phyloP scores from a whole-genome alignment of 768 basidiomycete genomes.

The Clitopilus hobsonii region DNA sequence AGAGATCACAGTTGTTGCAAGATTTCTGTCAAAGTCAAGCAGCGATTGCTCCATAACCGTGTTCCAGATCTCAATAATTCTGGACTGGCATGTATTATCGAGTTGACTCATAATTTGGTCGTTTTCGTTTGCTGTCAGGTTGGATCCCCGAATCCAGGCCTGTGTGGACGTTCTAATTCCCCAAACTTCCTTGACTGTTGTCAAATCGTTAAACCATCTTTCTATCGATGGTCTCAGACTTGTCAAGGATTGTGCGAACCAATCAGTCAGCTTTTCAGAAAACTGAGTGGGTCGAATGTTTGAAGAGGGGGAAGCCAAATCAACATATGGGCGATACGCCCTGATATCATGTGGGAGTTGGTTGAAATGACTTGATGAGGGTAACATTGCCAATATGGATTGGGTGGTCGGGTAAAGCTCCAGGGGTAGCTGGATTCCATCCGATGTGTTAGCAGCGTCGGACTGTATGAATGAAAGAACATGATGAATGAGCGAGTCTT shows the following conservation, averaged over 20 bases:
- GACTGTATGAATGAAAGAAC: conserved; percentile 63
- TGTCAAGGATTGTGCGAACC: conserved; percentile 55
- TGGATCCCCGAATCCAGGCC: conserved; percentile 39
- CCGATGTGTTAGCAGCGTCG: conserved; percentile 27
- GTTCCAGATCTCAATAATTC: conserved; percentile 60
- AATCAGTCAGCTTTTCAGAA: conserved; percentile 45
- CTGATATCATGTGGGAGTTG: conserved; percentile 68
- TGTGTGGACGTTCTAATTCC: conserved; percentile 49
- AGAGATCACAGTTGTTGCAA: conserved; percentile 34
- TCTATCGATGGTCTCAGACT: conserved; percentile 40
- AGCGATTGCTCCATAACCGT: conserved; percentile 37
- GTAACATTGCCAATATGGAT: conserved; percentile 61
- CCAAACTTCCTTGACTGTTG: conserved; percentile 69
- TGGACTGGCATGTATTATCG: conserved; percentile 49
- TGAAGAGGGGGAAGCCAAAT: conserved; percentile 56
- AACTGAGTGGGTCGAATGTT: conserved; percentile 41
- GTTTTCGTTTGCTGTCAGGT: conserved; percentile 47
- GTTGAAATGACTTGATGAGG: conserved; percentile 79
- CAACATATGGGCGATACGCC: conserved; percentile 83
- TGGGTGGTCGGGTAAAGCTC: conserved; percentile 65
- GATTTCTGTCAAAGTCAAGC: conserved; percentile 37
- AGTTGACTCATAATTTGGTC: conserved; percentile 36
- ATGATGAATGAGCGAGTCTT: conserved; percentile 45
- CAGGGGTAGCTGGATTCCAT: conserved; percentile 28
- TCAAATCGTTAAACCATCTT: conserved; percentile 56